Base-by-base conservation (phyloP, 805 yeast species). In the Teunomyces stri region DNA sequence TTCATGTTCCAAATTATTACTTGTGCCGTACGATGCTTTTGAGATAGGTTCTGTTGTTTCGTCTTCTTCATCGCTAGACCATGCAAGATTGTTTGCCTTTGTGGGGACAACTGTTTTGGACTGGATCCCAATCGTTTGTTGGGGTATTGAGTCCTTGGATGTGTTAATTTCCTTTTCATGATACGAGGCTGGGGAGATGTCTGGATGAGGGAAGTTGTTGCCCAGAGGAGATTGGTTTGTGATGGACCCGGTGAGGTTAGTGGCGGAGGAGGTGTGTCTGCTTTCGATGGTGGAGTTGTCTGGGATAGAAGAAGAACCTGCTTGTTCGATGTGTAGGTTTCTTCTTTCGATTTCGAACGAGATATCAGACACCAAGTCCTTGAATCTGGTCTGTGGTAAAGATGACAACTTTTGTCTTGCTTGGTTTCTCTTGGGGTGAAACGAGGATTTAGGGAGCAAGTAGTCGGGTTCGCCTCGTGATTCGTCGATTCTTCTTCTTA, bases 391-490 rank as follows among this genome's bases (percentile, higher is more conserved):
- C 43, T 84, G 82, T 1, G 96, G 94, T 49, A 94, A 78, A 42
- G 87, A 82, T 4, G 97, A 85, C 55, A 94, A 76, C 68, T 91
- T 92, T 65, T 88, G 88, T 57, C 99, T 79, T 1, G 99, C 98
- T 65, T 90, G 96, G 62, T 94, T 95, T 60, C 99, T 80, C 62
- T 90, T 91, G 37, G 96, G 91, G 65, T 94, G 99, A 68, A 89
- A 89, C 15, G 78, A 75, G 5, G 79, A 74, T 57, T 81, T 80
- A 5, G 96, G 91, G 34, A 82, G 73, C 45, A 92, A 73, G 58
- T 78, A 82, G 46, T 80, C 82, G 1, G 87, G 83, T 53, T 79
- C 80, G 27, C 78, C 74, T 44, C 78, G 70, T 33, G 78, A 74
- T 54, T 83, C 85, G 53, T 74, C 80, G 36, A 79, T 77, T 52